Base-by-base conservation (phyloP, 2,329 filamentous ascomycete species). In the Calonectria pteridis region DNA sequence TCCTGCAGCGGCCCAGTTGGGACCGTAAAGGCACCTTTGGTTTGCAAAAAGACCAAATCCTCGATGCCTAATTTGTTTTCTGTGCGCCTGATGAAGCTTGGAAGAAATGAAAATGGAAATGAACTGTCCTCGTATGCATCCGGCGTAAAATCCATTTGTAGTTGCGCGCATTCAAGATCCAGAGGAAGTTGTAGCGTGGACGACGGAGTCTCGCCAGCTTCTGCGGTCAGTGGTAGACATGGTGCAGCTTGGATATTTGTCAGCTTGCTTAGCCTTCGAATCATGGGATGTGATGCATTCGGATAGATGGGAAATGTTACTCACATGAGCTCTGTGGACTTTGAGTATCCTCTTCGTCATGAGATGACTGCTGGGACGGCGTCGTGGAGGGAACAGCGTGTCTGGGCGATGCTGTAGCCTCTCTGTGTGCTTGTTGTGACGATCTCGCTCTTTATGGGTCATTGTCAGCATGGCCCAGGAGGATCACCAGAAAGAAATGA, bases 11-110 rank as follows among this genome's bases (percentile, higher is more conserved):
- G 84, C 5, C 88, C 84, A 46, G 90, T 88, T 1, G 96, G 96
- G 40, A 98, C 89, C 1, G 91, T 91, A 75, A 98, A 86, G 0
- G 95, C 95, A 2, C 95, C 95, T 86, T 98, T 98, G 81, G 92
- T 90, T 73, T 93, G 90, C 70, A 98, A 88, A 83, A 96, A 98
- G 68, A 91, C 89, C 72, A 97, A 90, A 85, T 98, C 96, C 76
- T 97, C 94, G 11, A 90, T 88, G 10, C 93, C 92, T 77, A 98
- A 93, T 79, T 93, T 93, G 37, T 90, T 84, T 0, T 95, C 94
- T 3, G 98, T 88, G n/a, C 94, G 92, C 78, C 94, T 94, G 81
- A 98, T 92, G 81, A 95, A 98, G 28, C 85, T 84, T 35, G 91
- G 91, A 92, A 40, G 37, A 35, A 55, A 14, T 68, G 37, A 40